Evolutionary conservation across 805 yeast species (phyloP).

Genomic region (Ogataea paraovalis): DNA sequence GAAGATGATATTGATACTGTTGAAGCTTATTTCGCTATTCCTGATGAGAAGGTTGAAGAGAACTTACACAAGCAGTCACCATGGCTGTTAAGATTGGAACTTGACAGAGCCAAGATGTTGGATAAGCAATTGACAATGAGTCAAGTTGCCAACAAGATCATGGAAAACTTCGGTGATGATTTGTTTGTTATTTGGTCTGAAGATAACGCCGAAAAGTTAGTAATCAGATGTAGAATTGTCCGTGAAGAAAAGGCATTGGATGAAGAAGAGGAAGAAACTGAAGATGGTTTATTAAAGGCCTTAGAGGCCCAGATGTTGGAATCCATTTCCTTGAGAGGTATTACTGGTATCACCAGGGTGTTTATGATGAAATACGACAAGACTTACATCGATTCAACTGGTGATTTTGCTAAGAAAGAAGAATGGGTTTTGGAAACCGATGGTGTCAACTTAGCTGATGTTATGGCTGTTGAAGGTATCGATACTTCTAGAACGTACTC

Average conservation of each 20-base stretch:
- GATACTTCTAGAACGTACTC: slow-evolving; percentile 89
- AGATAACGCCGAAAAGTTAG: slow-evolving; percentile 95
- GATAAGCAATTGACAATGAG: slow-evolving; percentile 98
- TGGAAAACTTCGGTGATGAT: slow-evolving; percentile 90
- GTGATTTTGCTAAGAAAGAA: slow-evolving; percentile 83
- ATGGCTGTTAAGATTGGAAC: slow-evolving; percentile 93
- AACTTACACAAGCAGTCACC: slow-evolving; percentile 94
- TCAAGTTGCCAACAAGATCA: slow-evolving; percentile 94
- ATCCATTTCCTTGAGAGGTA: slow-evolving; percentile 92
- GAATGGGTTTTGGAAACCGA: slow-evolving; percentile 99
- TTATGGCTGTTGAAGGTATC: slow-evolving; percentile 92
- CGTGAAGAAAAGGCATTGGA: slow-evolving; percentile 93
- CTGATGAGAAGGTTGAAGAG: slow-evolving; percentile 95
- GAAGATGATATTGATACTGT: slow-evolving; percentile 97
- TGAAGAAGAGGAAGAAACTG: slow-evolving; percentile 93
- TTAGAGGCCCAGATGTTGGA: slow-evolving; percentile 96
- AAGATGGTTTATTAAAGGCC: slow-evolving; percentile 92
- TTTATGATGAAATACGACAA: slow-evolving; percentile 85
- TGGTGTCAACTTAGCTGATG: slow-evolving; percentile 94
- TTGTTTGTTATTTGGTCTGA: slow-evolving; percentile 98
- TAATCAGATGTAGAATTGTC: slow-evolving; percentile 96
- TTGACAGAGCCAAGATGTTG: slow-evolving; percentile 98
- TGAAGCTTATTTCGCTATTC: slow-evolving; percentile 94
- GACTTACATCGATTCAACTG: slow-evolving; percentile 68
- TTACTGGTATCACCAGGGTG: slow-evolving; percentile 86